Evolutionary conservation across 2,329 filamentous ascomycete species (phyloP), one percentile per base, ranked within the genome.

Genomic region (Fusarium sp.): DNA sequence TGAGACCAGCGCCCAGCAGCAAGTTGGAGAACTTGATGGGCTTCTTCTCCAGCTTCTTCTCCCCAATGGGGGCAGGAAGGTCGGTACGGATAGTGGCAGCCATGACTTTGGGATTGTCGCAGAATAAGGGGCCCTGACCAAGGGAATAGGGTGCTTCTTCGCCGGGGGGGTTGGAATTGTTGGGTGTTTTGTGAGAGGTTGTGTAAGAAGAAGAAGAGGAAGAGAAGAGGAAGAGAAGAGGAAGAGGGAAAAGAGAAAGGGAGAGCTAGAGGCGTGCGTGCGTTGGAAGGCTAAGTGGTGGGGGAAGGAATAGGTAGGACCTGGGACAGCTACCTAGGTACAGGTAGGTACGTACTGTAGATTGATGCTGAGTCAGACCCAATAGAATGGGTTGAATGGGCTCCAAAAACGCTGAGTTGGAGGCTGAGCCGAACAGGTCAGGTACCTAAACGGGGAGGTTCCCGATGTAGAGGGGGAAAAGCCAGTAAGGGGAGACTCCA

Each of bases 11-110:
- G 75, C 93, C 93, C 73, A 97, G 88, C 75, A 99, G 84, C 86
- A 99, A 80, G 83, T 99, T 99, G 84, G 93, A 97, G 86, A 98
- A 98, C 88, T 97, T 98, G 87, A 99, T 87, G 70, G 95, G 95
- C 88, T 98, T 98, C 91, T 98, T 98, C 90, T 97, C 93, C 77
- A 96, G 83, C 79, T 78, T 81, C 65, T 78, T 75, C 67, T 79
- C 79, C 72, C 77, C 73, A 65, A 78, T 70, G 76, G 77, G 81
- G 78, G 77, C 81, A 80, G 78, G 80, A 71, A 84, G 79, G 72
- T 84, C 80, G 73, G 84, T 77, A 72, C 80, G 77, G 73, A 82
- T 80, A 75, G 84, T 80, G 78, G 87, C 86, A 79, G 87, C 87
- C 87, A 91, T 89, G 79, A 78, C 83, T 81, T 77, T 79, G 77